phyloP scores from a whole-genome alignment of 2,329 filamentous ascomycete genomes.

The Alternaria triticina region DNA sequence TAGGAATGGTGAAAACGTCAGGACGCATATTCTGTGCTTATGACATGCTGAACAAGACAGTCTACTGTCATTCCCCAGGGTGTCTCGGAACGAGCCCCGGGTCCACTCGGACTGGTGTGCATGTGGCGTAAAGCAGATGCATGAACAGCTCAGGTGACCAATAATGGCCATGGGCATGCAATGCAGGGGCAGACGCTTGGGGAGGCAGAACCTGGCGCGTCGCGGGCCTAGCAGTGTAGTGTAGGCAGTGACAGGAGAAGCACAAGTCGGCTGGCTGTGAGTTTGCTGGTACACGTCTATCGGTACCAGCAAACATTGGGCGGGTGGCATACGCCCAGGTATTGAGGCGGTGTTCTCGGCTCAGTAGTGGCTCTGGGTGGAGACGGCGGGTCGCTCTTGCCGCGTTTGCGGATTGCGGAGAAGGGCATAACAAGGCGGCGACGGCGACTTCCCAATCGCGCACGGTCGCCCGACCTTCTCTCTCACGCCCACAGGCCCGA shows the following conservation, averaged over 20 bases:
- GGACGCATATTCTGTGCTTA: background rate
- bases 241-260: background rate
- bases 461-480: slow-evolving; percentile 26
- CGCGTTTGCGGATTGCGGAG: slow-evolving; percentile 32
- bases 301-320: background rate
- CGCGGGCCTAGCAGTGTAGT: background rate
- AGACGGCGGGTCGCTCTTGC: slow-evolving; percentile 32
- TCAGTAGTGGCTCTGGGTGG: slow-evolving; percentile 12
- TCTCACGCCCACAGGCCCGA: slow-evolving; percentile 2
- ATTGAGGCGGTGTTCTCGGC: slow-evolving; percentile 9
- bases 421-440: slow-evolving; percentile 23
- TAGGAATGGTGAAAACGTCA: background rate
- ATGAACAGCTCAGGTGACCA: slow-evolving; percentile 2
- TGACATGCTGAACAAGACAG: background rate
- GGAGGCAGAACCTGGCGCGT: background rate
- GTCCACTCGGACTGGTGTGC: background rate
- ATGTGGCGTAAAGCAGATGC: slow-evolving; percentile 5
- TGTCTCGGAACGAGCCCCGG: background rate
- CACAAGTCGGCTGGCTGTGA: background rate
- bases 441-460: slow-evolving; percentile 25
- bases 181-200: slow-evolving; percentile 14
- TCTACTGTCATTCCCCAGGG: background rate
- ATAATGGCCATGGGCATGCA: background rate
- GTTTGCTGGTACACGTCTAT: background rate
- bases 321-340: background rate